phyloP scores from a whole-genome alignment of 129 eudicot genomes.

The Escallonia herrerae region DNA sequence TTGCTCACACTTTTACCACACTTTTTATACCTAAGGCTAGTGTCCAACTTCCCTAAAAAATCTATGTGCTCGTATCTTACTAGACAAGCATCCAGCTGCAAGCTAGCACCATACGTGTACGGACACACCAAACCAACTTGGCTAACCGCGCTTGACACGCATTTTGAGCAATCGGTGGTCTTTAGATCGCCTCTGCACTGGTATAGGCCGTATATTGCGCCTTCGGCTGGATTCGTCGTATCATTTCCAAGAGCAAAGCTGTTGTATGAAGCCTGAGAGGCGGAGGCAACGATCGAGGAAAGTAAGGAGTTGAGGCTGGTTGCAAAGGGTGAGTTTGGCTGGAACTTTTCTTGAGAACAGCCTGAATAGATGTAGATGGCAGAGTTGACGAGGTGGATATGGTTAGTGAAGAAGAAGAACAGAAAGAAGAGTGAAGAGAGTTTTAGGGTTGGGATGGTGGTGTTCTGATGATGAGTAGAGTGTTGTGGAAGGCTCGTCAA shows the following conservation, averaged over 20 bases:
- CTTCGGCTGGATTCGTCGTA: conserved; percentile 21
- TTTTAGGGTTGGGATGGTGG: neutral
- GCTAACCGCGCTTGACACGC: conserved; percentile 35
- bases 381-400: conserved; percentile 26
- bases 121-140: conserved; percentile 57
- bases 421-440: conserved; percentile 23
- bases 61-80: conserved; percentile 60
- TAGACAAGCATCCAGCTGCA: conserved; percentile 66
- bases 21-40: conserved; percentile 44
- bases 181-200: conserved; percentile 83
- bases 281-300: conserved; percentile 49
- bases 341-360: conserved; percentile 75
- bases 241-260: conserved; percentile 49
- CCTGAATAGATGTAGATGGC: conserved; percentile 60
- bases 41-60: conserved; percentile 54
- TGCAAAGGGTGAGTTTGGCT: conserved; percentile 57
- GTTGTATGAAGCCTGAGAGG: conserved; percentile 46
- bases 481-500: conserved; percentile 34
- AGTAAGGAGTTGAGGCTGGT: conserved; percentile 59
- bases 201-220: conserved; percentile 54
- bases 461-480: neutral
- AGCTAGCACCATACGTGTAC: conserved; percentile 50
- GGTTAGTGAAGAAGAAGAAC: conserved; percentile 11
- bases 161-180: conserved; percentile 49
- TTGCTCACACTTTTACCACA: conserved; percentile 46